Base-by-base conservation (phyloP, 2,329 filamentous ascomycete genomes). In the Botrytis paeoniae region DNA sequence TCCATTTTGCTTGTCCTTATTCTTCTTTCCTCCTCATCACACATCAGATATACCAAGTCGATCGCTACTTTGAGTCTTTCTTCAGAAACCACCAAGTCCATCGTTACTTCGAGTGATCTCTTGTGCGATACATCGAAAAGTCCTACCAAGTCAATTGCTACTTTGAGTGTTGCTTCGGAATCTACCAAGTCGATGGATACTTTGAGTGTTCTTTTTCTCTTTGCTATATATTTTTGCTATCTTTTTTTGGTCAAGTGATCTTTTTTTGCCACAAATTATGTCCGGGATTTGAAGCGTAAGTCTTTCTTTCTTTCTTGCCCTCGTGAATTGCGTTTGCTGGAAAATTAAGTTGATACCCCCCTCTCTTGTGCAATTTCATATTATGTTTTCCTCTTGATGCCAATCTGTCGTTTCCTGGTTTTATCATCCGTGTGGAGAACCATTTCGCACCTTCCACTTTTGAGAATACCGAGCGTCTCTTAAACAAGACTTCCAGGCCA, bases 121-220 rank as follows among this genome's bases (percentile, higher is more conserved):
- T 20, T 62, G 35, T 51, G 32, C 32, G 25, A 66, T 39, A 66
- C 14, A 1, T 25, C 22, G 25, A 35, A 48, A 41, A 37, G 9
- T 12, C 22, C 62, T 14, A 43, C 39, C 62, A 9, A 48, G 62
- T 48, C 62, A 14, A 45, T 65, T 20, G 62, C 29, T 65, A 65
- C 62, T 48, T 65, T 65, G 62, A 65, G 62, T 65, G 43, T 48
- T 65, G 48, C 29, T 37, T 65, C 62, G 29, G 62, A 48, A 16
- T n/a, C 62, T 65, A 65, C 62, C 62, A 65, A n/a, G 62, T 65
- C 62, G 20, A 35, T 65, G 12, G 62, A 61, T 65, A 65, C 41
- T 48, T 65, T 65, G 62, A 35, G 41, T 45, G 62, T 16, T 37
- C 20, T 65, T 43, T 43, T 65, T 65, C 25, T 16, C n/a, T 48